Base-by-base conservation (phyloP, 371 early-diverging fungal genomes). In the Lichtheimia hyalospora region DNA sequence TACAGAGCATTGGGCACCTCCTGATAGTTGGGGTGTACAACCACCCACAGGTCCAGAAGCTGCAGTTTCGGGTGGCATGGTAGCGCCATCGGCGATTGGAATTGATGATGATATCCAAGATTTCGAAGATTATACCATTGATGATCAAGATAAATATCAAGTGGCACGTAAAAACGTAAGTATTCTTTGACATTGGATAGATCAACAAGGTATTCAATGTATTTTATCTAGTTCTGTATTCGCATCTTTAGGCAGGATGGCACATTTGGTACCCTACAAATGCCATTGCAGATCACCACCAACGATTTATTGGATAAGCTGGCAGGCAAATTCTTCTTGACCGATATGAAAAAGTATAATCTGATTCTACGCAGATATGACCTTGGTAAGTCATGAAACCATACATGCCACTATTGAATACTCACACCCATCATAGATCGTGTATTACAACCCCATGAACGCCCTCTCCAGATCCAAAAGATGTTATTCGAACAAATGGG, bases 201-300 rank as follows among this genome's bases (percentile, higher is more conserved):
- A 7, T 5, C 2, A 48, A 23, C 10, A n/a, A n/a, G 23, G 12
- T 15, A 34, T 54, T 34, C 13, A 41, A 15, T 21, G 7, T 43
- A 2, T 52, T 48, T 5, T 43, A 3, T 23, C 12, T 52, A 81
- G 81, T 80, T 73, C 57, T 77, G 79, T 34, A 84, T 89, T 52
- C 83, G 84, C 16, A 80, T 87, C 24, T 87, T 86, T 59, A 70
- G 85, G 27, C 84, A 79, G 4, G 91, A 91, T 62, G 75, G 80
- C 43, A 92, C 93, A 0, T 92, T 89, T 64, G 88, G 87, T 39
- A 92, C 92, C 0, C 78, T 93, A 27, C 84, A 81, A 65, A 84
- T 90, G 42, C 80, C 82, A 8, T 63, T 89, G n/a, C 76, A 82
- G 27, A 85, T 85, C 3, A 89, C 90, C 1, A 84, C 91, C 0